Evolutionary conservation across 2,329 filamentous ascomycete genomes (phyloP).

Genomic region (Botrytis deweyae): DNA sequence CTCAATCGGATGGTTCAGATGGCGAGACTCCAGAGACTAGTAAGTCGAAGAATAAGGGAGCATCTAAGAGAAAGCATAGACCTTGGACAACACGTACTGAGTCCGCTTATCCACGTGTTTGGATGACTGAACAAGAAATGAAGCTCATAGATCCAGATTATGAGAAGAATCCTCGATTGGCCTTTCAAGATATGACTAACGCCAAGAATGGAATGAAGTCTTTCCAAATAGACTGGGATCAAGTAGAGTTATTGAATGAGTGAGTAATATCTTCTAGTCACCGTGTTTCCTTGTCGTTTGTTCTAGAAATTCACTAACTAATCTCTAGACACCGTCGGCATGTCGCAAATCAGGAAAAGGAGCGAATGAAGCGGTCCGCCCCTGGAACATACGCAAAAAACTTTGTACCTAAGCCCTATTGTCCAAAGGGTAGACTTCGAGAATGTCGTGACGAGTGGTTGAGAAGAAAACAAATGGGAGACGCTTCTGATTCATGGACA

Average conservation of each 20-base stretch:
- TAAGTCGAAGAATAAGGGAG: too few species aligned
- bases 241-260: not conserved
- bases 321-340: not conserved
- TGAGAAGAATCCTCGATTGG: not conserved
- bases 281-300: not conserved
- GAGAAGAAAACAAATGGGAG: not conserved
- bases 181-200: not conserved
- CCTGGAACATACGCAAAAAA: not conserved
- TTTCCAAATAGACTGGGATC: not conserved
- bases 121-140: not conserved
- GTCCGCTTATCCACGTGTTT: not conserved
- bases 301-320: not conserved
- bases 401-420: not conserved
- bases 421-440: not conserved
- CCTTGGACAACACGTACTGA: not conserved
- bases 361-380: not conserved
- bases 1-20: rapidly evolving
- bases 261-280: not conserved
- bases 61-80: not conserved
- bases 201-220: not conserved
- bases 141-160: not conserved
- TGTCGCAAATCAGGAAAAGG: not conserved
- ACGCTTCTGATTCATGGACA: not conserved
- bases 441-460: not conserved
- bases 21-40: not conserved